Evolutionary conservation across 257 asterid species (phyloP).

Genomic region (Galeopsis tetrahit): DNA sequence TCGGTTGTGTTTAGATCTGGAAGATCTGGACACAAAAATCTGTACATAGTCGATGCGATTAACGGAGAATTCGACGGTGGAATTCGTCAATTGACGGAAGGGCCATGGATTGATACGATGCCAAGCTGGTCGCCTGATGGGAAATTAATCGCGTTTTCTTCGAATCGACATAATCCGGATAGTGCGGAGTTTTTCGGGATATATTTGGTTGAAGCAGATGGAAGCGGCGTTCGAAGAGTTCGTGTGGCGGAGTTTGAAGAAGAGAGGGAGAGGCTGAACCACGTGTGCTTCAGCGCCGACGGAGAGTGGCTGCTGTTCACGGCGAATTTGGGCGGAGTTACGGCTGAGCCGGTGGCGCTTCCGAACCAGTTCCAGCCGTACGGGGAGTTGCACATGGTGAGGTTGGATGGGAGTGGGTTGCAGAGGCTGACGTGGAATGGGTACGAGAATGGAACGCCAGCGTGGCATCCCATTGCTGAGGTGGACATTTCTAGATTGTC

Average conservation of each 20-base stretch:
- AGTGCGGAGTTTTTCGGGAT: constrained; percentile 54
- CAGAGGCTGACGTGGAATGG: constrained; percentile 75
- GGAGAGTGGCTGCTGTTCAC: constrained; percentile 79
- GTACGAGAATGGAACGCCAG: constrained; percentile 83
- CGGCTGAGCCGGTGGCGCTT: constrained; percentile 70
- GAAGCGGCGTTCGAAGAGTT: constrained; percentile 55
- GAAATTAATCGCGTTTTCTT: constrained; percentile 74
- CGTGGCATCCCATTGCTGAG: constrained; percentile 57
- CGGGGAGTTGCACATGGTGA: constrained; percentile 71
- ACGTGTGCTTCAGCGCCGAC: constrained; percentile 79
- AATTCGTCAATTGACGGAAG: constrained; percentile 64
- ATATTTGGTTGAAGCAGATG: constrained; percentile 60
- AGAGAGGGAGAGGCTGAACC: constrained; percentile 74
- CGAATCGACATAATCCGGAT: constrained; percentile 67
- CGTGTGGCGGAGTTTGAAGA: constrained; percentile 50
- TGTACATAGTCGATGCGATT: constrained; percentile 66
- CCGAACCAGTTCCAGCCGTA: constrained; percentile 92
- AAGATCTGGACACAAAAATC: constrained; percentile 75
- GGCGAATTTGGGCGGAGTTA: constrained; percentile 70
- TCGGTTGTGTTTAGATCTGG: constrained; percentile 77
- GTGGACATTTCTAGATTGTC: constrained; percentile 26
- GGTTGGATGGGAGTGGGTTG: constrained; percentile 77
- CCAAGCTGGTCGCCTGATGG: constrained; percentile 94
- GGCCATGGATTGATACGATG: constrained; percentile 92
- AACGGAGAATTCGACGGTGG: constrained; percentile 67